Base-by-base conservation (phyloP, 768 basidiomycete genomes). In the Suillus decipiens region DNA sequence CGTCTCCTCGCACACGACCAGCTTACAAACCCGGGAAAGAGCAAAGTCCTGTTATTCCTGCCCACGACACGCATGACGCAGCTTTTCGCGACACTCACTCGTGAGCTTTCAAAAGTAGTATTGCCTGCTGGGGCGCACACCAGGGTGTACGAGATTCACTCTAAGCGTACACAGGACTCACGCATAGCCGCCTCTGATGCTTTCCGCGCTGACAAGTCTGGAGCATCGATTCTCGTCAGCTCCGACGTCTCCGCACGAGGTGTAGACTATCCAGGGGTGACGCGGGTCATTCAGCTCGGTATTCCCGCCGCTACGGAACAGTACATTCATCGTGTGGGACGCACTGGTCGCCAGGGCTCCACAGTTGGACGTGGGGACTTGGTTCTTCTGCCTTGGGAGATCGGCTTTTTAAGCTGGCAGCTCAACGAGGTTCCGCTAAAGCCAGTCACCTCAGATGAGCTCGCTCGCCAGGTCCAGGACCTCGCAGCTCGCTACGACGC, bases 161-260 rank as follows among this genome's bases (percentile, higher is more conserved):
- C 91, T 7, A 90, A 88, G 76, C 81, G 86, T 54, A 73, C 82
- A 31, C 86, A 90, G 83, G 72, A 81, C 0, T 63, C 75, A 19
- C 88, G 93, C 34, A 81, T 83, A 8, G 70, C 68, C 3, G 82
- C 86, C 0, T 90, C 89, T 2, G 80, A 83, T 15, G 59, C 66
- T 12, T 96, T 93, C 82, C 80, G 88, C 61, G 59, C 61, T 41
- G 65, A 59, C 39, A 54, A 34, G n/a, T 64, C 1, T 19, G 71
- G 76, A 2, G 80, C 80, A 5, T 83, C 87, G 0, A 79, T 97
- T 36, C 84, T 96, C 59, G 80, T 97, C 67, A 90, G 88, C 4
- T 95, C 93, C 1, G 95, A 96, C 67, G 88, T 96, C 6, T 95
- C 92, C 34, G 93, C 93, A 24, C 86, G 93, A 62, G 93, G 93